Conservation (phyloP, 2,329 filamentous ascomycete species). For the Alternaria brassicae region DNA sequence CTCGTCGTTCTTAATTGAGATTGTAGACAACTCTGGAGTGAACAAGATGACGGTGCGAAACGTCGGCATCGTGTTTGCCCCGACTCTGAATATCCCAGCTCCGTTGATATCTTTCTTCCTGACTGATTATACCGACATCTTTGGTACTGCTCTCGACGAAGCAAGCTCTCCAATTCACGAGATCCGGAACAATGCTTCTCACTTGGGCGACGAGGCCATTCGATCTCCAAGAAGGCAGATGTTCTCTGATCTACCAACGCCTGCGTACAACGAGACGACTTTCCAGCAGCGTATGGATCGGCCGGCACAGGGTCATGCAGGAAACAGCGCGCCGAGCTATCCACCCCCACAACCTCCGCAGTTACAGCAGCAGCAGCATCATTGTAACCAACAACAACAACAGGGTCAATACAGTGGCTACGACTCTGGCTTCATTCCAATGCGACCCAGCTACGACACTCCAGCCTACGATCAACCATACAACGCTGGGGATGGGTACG, state of each 20-base stretch:
- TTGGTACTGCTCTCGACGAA: constrained; percentile 72
- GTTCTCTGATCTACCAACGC: constrained; percentile 71
- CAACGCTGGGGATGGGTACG: constrained; percentile 39
- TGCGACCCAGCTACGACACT: constrained; percentile 59
- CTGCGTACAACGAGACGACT: constrained; percentile 65
- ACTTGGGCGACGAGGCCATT: constrained; percentile 63
- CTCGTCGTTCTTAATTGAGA: constrained; percentile 86
- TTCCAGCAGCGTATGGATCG: constrained; percentile 50
- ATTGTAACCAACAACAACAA: constrained; percentile 26
- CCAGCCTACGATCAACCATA: constrained; percentile 40
- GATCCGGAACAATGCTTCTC: constrained; percentile 51
- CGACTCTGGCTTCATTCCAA: constrained; percentile 60
- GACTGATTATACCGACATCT: constrained; percentile 87
- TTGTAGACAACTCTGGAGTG: constrained; percentile 85
- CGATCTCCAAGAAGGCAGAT: constrained; percentile 70
- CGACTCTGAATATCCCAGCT: constrained; percentile 93
- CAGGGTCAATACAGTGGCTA: constrained; percentile 44
- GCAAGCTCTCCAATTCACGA: constrained; percentile 56
- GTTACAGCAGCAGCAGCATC: constrained; percentile 24
- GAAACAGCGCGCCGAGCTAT: constrained; percentile 29
- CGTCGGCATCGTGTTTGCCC: constrained; percentile 95
- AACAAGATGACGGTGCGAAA: constrained; percentile 99
- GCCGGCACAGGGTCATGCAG: constrained; percentile 34
- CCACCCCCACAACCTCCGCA: constrained; percentile 36
- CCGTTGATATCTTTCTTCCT: constrained; percentile 94